Conservation (phyloP, 2,329 filamentous ascomycete species). For the Aspergillus felis region DNA sequence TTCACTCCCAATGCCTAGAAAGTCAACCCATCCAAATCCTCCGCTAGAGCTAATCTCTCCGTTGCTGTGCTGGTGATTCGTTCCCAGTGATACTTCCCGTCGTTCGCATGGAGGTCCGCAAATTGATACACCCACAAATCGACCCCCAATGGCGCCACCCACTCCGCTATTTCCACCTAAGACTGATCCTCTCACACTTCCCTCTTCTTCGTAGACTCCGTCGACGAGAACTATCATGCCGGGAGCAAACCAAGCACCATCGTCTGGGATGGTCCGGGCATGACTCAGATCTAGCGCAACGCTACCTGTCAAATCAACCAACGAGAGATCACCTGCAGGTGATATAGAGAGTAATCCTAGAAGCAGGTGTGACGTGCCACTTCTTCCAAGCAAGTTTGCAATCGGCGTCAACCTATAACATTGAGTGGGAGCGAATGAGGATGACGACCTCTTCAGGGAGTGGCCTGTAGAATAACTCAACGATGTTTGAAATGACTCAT, state of each 20-base stretch:
- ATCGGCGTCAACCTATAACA: constrained; percentile 88
- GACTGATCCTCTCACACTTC: constrained; percentile 60
- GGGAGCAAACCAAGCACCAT: constrained; percentile 86
- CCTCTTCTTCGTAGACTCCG: constrained; percentile 94
- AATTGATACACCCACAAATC: constrained; percentile 85
- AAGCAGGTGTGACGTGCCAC: constrained; percentile 78
- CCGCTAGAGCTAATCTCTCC: constrained; percentile 55
- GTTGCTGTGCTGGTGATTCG: constrained; percentile 47
- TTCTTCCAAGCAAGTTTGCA: constrained; percentile 69
- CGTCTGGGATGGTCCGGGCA: constrained; percentile 74
- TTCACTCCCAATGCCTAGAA: constrained; percentile 85
- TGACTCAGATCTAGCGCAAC: constrained; percentile 80
- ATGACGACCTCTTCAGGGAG: constrained; percentile 56
- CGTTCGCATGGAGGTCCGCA: constrained; percentile 89
- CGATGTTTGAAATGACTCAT: constrained; percentile 86
- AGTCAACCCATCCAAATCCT: constrained; percentile 96
- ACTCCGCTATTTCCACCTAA: constrained; percentile 76
- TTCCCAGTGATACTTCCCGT: constrained; percentile 72
- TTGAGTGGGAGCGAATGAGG: constrained; percentile 55
- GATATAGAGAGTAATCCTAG: constrained; percentile 77
- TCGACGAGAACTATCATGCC: constrained; percentile 96
- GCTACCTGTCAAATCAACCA: constrained; percentile 83
- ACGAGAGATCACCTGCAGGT: constrained; percentile 74
- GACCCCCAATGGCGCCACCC: constrained; percentile 86
- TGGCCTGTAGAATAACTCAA: constrained; percentile 60